Evolutionary conservation across 164 flowering plant genomes (phyloP).

Genomic region (Houttuynia cordata): DNA sequence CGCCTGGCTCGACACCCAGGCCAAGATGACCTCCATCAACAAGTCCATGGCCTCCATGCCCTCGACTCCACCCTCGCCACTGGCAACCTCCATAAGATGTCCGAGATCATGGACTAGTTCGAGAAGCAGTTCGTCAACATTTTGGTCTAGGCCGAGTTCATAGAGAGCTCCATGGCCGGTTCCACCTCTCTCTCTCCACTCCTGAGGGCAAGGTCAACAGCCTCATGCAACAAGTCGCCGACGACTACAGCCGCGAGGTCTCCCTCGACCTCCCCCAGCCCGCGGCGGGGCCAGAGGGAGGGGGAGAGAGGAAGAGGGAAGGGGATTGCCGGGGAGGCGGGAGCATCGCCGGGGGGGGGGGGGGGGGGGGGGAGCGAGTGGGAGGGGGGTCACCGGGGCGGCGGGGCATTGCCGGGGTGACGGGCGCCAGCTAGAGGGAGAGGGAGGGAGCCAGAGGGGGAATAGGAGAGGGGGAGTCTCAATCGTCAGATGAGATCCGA

Average conservation of each 20-base stretch:
- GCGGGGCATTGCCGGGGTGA: too few relatives aligned
- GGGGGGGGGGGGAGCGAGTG: too few relatives aligned
- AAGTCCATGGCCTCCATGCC: conserved; percentile 18
- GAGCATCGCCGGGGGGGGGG: too few relatives aligned
- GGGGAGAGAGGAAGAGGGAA: too few relatives aligned
- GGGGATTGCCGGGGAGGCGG: too few relatives aligned
- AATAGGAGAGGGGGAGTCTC: too few relatives aligned
- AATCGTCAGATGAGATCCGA: too few relatives aligned
- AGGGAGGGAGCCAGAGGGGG: too few relatives aligned
- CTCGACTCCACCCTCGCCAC: conserved; percentile 51
- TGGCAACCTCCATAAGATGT: conserved; percentile 37
- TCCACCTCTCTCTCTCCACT: conserved; percentile 14
- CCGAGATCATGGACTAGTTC: conserved; percentile 23
- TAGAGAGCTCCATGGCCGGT: conserved; percentile 15
- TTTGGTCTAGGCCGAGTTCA: conserved; percentile 23
- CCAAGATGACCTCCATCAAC: conserved; percentile 9
- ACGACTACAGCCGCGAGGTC: conserved; percentile 14
- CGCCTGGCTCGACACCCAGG: conserved; percentile 33
- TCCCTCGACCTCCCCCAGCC: conserved; percentile 39
- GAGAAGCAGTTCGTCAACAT: conserved; percentile 15
- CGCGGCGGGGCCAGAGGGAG: too few relatives aligned
- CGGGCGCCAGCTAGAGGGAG: too few relatives aligned
- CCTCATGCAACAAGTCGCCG: conserved; percentile 37
- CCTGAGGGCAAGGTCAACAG: conserved; percentile 36
- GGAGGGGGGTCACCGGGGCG: too few relatives aligned